Conservation (phyloP, 2,329 filamentous ascomycete genomes). For the Fusarium clavum region DNA sequence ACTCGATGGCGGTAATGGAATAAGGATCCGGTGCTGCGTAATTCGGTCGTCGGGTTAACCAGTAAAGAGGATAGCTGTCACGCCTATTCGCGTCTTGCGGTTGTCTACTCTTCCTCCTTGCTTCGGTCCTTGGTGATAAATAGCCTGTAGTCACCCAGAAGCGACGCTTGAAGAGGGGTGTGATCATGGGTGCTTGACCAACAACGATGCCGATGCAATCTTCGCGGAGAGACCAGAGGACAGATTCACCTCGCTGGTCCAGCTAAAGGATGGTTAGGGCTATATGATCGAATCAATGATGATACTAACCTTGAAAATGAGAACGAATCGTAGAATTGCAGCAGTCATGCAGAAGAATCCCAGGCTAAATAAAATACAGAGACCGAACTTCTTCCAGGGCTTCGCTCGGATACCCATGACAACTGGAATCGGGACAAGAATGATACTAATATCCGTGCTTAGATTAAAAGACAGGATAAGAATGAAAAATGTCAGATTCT, state of each 20-base stretch:
- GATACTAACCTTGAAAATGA: conserved; percentile 44
- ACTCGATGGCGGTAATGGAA: conserved; percentile 7
- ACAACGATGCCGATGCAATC: conserved; percentile 54
- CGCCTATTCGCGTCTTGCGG: neutral
- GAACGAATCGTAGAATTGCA: conserved; percentile 44
- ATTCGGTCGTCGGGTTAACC: neutral
- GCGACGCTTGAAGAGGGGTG: conserved; percentile 43
- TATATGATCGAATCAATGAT: no score
- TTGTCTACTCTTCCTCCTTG: neutral
- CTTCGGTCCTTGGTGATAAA: neutral
- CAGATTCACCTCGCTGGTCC: conserved; percentile 38
- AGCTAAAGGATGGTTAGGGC: neutral
- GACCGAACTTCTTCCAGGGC: conserved; percentile 46
- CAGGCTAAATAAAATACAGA: conserved; percentile 49
- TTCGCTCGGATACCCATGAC: conserved; percentile 47
- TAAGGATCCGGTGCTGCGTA: neutral
- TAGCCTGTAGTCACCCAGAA: conserved; percentile 40
- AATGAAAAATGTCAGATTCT: conserved; percentile 49
- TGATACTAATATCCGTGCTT: conserved; percentile 51
- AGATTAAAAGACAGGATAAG: conserved; percentile 51
- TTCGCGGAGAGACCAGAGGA: conserved; percentile 55
- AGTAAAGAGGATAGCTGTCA: conserved; percentile 17
- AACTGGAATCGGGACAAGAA: conserved; percentile 52
- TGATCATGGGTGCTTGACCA: conserved; percentile 52
- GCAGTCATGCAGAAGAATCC: conserved; percentile 52